Conservation (phyloP, 2,329 filamentous ascomycete genomes). For the Neonectria neomacrospora region DNA sequence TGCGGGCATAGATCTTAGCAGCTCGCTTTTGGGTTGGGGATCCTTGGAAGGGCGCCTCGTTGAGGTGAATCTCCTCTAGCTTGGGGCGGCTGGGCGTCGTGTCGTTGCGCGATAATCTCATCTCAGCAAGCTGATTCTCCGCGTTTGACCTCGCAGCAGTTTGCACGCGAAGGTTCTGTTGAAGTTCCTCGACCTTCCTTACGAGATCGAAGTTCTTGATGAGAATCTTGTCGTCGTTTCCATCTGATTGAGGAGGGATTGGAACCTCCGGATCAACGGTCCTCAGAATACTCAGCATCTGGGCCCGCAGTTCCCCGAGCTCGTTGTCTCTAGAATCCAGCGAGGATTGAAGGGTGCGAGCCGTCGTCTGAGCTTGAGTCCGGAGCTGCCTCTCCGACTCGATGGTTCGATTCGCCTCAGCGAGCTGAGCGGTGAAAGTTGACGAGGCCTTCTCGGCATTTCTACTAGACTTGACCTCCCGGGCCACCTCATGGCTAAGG, state of each 20-base stretch:
- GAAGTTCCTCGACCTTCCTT: slow-evolving; percentile 86
- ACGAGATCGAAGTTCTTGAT: slow-evolving; percentile 85
- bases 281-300: slow-evolving; percentile 84
- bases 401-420: slow-evolving; percentile 87
- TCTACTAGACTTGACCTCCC: slow-evolving; percentile 88
- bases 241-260: slow-evolving; percentile 70
- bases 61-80: slow-evolving; percentile 88
- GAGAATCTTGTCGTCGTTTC: slow-evolving; percentile 70
- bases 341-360: slow-evolving; percentile 80
- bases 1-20: slow-evolving; percentile 62
- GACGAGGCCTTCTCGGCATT: slow-evolving; percentile 91
- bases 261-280: slow-evolving; percentile 83
- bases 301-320: slow-evolving; percentile 80
- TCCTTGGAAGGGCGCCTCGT: slow-evolving; percentile 78
- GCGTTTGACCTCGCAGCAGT: slow-evolving; percentile 83
- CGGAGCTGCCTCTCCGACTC: slow-evolving; percentile 91
- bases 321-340: slow-evolving; percentile 85
- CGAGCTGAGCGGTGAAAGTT: slow-evolving; percentile 81
- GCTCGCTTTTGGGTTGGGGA: slow-evolving; percentile 79
- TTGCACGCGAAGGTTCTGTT: slow-evolving; percentile 86
- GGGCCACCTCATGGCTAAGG: slow-evolving; percentile 88
- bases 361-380: slow-evolving; percentile 85
- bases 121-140: slow-evolving; percentile 82
- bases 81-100: slow-evolving; percentile 76
- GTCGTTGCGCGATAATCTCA: slow-evolving; percentile 79